These are phyloP conservation scores for Chaetomium globosum DNA, from an alignment of 2,329 filamentous ascomycete species.

Conservation along the genomic window DNA sequence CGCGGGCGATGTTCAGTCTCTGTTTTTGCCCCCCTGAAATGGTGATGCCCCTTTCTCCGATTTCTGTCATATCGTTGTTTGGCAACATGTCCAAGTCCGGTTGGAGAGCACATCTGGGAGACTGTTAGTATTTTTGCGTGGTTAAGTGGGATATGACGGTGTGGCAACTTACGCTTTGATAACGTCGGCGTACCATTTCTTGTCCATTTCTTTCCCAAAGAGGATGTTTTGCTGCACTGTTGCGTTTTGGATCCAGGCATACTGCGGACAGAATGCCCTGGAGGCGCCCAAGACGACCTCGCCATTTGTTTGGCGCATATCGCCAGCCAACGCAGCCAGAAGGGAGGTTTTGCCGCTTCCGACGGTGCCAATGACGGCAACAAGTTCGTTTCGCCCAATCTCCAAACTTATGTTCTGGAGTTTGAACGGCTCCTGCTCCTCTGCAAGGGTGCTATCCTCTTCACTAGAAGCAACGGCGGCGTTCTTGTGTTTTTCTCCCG, in stretches of 20 bases:
- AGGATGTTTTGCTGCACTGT: constrained; percentile 85
- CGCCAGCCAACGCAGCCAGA: constrained; percentile 84
- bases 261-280: constrained; percentile 90
- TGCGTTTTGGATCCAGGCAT: constrained; percentile 96
- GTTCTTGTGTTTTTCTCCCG: constrained; percentile 41
- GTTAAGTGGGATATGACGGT: not conserved
- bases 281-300: constrained; percentile 75
- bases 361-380: constrained; percentile 86
- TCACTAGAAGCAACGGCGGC: constrained; percentile 52
- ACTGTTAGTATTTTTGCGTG: constrained; percentile 9
- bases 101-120: constrained; percentile 70
- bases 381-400: constrained; percentile 73
- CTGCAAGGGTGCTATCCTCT: constrained; percentile 58
- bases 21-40: constrained; percentile 96
- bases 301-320: constrained; percentile 84
- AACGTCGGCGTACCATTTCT: constrained; percentile 80
- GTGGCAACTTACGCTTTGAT: constrained; percentile 65
- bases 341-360: constrained; percentile 90
- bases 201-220: constrained; percentile 79
- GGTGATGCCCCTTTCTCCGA: constrained; percentile 93
- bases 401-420: constrained; percentile 68
- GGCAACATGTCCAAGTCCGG: constrained; percentile 93
- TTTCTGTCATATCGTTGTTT: constrained; percentile 83
- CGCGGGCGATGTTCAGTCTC: constrained; percentile 87
- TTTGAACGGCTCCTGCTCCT: constrained; percentile 69